Evolutionary conservation across 2,329 filamentous ascomycete species (phyloP).

Genomic region (Cordyceps militaris): DNA sequence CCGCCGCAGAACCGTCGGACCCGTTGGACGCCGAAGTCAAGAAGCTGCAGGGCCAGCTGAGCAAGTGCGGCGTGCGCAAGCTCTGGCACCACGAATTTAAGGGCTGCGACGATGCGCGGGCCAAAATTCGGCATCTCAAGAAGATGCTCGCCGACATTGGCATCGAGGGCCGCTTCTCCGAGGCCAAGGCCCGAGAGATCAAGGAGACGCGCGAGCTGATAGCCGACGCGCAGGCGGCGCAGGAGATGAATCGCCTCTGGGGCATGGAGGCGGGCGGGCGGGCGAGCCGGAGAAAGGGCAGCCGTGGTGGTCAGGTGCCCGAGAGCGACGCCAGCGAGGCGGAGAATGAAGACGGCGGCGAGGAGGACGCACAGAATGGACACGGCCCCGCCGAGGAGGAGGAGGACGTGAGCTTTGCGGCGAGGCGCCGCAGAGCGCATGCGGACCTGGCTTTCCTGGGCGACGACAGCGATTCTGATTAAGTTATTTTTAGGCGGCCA

Average conservation of each 20-base stretch:
- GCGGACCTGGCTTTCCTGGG: constrained; percentile 59
- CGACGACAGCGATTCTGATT: constrained; percentile 61
- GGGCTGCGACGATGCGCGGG: constrained; percentile 62
- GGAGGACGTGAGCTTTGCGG: constrained; percentile 31
- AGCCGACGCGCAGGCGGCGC: constrained; percentile 76
- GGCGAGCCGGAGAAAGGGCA: constrained; percentile 35
- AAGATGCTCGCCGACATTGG: constrained; percentile 72
- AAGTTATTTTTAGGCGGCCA: not conserved
- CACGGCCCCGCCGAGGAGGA: constrained; percentile 24
- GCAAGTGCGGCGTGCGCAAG: constrained; percentile 88
- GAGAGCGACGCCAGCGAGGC: constrained; percentile 27
- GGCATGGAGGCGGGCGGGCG: constrained; percentile 44
- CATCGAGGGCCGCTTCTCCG: constrained; percentile 83
- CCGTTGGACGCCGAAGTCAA: constrained; percentile 77
- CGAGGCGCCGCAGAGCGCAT: constrained; percentile 40
- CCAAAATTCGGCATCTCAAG: constrained; percentile 77
- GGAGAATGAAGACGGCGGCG: constrained; percentile 22
- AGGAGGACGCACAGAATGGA: constrained; percentile 20
- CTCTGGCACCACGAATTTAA: constrained; percentile 84
- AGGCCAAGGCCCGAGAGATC: constrained; percentile 77
- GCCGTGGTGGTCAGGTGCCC: constrained; percentile 21
- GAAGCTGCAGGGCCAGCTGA: constrained; percentile 74
- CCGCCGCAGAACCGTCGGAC: constrained; percentile 36
- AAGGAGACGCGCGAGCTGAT: constrained; percentile 79
- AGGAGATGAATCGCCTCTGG: constrained; percentile 75